Percentiles rank a stretch among this genome's conserved stretches.
phyloP scores from a whole-genome alignment of 208 protist genomes.

The Blechomonas ayalai region DNA sequence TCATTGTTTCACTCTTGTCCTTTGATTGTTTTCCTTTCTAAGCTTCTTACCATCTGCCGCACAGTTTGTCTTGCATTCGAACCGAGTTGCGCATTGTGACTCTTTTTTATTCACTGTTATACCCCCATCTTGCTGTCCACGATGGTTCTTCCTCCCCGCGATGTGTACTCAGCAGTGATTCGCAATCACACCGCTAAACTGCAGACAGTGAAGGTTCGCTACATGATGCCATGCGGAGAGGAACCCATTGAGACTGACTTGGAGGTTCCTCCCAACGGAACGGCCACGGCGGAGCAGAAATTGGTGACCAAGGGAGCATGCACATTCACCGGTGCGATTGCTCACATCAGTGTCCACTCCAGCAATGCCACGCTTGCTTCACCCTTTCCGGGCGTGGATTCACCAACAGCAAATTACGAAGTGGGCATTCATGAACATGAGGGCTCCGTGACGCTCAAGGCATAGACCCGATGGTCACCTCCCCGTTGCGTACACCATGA shows the following conservation, averaged over 20 bases:
- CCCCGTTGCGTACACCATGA: not conserved
- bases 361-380: constrained; percentile 8
- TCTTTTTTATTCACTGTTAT: no score
- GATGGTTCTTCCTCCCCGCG: constrained; percentile 45
- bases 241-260: constrained; percentile 5
- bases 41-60: no score
- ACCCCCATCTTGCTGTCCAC: constrained; percentile 1
- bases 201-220: constrained; percentile 28
- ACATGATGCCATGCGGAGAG: constrained; percentile 17
- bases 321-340: constrained; percentile 26
- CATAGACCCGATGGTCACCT: constrained; percentile 1
- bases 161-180: constrained; percentile 60
- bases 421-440: constrained; percentile 7
- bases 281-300: constrained; percentile 21
- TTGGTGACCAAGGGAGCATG: constrained; percentile 9
- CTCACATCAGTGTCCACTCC: constrained; percentile 24
- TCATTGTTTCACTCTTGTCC: no score
- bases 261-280: constrained; percentile 16
- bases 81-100: no score
- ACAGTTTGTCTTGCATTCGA: no score
- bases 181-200: constrained; percentile 26
- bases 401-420: constrained; percentile 12
- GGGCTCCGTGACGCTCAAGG: not conserved
- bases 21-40: no score
- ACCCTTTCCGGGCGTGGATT: constrained; percentile 11